Conservation (phyloP, 2,329 filamentous ascomycete genomes). For the Aspergillus sp. region DNA sequence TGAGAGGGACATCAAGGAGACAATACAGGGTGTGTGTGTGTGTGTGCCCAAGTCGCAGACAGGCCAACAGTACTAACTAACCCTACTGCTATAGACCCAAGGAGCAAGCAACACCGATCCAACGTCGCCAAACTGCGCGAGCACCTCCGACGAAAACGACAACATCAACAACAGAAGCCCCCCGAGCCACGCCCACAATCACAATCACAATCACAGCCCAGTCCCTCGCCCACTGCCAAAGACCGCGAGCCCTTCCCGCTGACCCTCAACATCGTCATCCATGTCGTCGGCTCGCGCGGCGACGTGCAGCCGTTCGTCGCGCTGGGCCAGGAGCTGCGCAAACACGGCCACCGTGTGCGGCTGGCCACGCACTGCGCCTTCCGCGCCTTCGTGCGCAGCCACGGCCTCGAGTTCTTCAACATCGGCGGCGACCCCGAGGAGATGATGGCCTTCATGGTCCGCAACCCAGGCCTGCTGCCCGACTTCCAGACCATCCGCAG, state of each 20-base stretch:
- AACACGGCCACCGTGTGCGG: conserved; percentile 62
- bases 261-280: conserved; percentile 56
- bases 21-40: no score
- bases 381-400: conserved; percentile 57
- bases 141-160: background rate
- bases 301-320: conserved; percentile 70
- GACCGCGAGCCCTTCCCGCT: conserved; percentile 4
- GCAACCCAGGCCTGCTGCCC: conserved; percentile 77
- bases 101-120: background rate
- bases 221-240: no score
- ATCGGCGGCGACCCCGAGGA: conserved; percentile 68
- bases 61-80: no score
- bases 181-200: background rate
- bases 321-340: conserved; percentile 55
- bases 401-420: conserved; percentile 64
- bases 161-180: background rate
- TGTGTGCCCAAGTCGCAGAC: no score
- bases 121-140: background rate
- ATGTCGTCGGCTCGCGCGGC: conserved; percentile 64
- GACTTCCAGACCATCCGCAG: conserved; percentile 65
- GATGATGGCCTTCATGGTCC: conserved; percentile 85
- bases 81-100: no score
- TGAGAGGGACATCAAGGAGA: no score
- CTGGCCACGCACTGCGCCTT: conserved; percentile 65
- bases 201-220: no score